phyloP scores from a whole-genome alignment of 495 filamentous ascomycete genomes.

The Hypoxylon crocopeplum region DNA sequence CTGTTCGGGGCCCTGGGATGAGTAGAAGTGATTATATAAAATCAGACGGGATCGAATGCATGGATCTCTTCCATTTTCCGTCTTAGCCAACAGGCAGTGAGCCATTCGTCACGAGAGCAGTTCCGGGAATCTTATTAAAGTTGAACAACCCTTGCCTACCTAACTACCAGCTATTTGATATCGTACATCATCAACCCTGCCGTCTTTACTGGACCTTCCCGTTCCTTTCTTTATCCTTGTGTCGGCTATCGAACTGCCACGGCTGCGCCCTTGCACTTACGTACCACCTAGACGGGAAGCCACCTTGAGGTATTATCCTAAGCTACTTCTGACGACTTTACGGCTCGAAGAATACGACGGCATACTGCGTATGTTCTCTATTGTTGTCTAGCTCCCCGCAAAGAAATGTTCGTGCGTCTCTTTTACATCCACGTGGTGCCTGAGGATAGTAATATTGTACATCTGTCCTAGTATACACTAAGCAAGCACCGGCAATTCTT shows the following conservation, averaged over 20 bases:
- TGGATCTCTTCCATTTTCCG: conserved; percentile 27
- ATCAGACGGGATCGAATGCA: conserved; percentile 33
- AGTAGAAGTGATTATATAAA: conserved; percentile 29
- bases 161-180: neutral
- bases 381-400: neutral
- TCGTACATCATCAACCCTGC: conserved; percentile 21
- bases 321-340: neutral
- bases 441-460: conserved; percentile 13
- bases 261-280: conserved; percentile 6
- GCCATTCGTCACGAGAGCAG: conserved; percentile 22
- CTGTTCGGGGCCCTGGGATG: neutral
- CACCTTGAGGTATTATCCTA: neutral
- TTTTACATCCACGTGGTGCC: neutral
- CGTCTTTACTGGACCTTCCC: conserved; percentile 2
- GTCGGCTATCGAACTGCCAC: neutral
- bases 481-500: neutral
- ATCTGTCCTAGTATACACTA: conserved; percentile 5
- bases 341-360: conserved; percentile 2
- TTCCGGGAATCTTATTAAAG: conserved; percentile 11
- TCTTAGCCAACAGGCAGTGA: conserved; percentile 18
- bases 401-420: conserved; percentile 16
- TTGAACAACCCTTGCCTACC: conserved; percentile 15
- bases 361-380: neutral
- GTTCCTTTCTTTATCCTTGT: conserved; percentile 12
- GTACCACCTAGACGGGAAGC: conserved; percentile 1